Evolutionary conservation across 345 rosid species (phyloP).

Genomic region (Citropsis articulata): DNA sequence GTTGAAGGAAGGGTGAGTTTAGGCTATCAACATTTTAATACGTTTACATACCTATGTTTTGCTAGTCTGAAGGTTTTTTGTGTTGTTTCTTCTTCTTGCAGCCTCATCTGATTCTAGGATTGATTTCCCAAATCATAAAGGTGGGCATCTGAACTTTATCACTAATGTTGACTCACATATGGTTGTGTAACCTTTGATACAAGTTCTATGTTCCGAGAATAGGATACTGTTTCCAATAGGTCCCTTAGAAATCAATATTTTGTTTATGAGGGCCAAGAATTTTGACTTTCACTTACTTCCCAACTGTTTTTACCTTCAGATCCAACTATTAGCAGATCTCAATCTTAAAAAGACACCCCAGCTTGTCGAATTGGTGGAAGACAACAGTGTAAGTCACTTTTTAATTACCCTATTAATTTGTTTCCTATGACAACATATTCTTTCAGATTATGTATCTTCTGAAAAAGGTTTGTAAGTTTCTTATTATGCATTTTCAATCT

Average conservation of each 20-base stretch:
- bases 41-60: slow-evolving; percentile 2
- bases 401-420: background rate
- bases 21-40: slow-evolving; percentile 17
- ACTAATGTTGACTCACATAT: background rate
- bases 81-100: slow-evolving; percentile 34
- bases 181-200: background rate
- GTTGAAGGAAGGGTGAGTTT: slow-evolving; percentile 80
- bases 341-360: slow-evolving; percentile 94
- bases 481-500: slow-evolving; percentile 12
- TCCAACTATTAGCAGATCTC: slow-evolving; percentile 86
- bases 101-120: slow-evolving; percentile 86
- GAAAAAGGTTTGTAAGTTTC: background rate
- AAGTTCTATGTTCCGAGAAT: background rate
- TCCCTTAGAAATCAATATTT: background rate
- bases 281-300: background rate
- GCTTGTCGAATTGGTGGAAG: slow-evolving; percentile 87
- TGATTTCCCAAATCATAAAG: slow-evolving; percentile 96
- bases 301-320: slow-evolving; percentile 39
- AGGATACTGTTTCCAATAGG: background rate
- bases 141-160: slow-evolving; percentile 29
- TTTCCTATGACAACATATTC: background rate
- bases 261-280: background rate
- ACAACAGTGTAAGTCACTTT: slow-evolving; percentile 48
- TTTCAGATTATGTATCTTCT: background rate
- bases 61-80: slow-evolving; percentile 2